Conservation (phyloP, 495 filamentous ascomycete species). For the Penicillium bovifimosum region DNA sequence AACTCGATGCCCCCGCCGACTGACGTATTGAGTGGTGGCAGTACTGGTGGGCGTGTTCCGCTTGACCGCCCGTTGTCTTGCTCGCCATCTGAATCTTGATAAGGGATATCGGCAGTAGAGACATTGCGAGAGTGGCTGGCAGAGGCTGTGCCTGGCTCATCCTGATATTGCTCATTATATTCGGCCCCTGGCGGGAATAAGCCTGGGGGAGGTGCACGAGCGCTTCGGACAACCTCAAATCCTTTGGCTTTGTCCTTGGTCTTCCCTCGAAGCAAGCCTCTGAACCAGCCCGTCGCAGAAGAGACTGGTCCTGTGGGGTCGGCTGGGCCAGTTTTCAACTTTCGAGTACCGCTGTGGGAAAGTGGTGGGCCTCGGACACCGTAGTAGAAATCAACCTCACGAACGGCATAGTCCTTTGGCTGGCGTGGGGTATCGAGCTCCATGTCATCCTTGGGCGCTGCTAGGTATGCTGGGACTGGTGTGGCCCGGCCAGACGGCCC, state of each 20-base stretch:
- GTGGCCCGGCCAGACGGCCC: slow-evolving; percentile 48
- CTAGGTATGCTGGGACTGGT: slow-evolving; percentile 48
- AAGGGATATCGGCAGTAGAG: slow-evolving; percentile 34
- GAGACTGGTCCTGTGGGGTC: slow-evolving; percentile 89
- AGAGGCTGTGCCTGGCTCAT: slow-evolving; percentile 43
- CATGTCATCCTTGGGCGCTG: slow-evolving; percentile 48
- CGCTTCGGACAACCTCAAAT: slow-evolving; percentile 90
- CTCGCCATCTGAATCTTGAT: slow-evolving; percentile 46
- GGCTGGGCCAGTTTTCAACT: slow-evolving; percentile 86
- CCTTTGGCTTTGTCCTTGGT: slow-evolving; percentile 87
- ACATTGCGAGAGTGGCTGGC: slow-evolving; percentile 24
- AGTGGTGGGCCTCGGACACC: slow-evolving; percentile 85
- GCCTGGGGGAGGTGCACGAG: slow-evolving; percentile 53
- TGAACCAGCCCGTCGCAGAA: slow-evolving; percentile 84
- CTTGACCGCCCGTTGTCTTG: slow-evolving; percentile 5
- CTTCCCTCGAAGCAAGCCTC: slow-evolving; percentile 70
- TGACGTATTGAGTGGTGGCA: slow-evolving; percentile 54
- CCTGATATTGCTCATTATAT: slow-evolving; percentile 56
- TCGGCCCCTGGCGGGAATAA: slow-evolving; percentile 30
- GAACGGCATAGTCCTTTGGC: slow-evolving; percentile 78
- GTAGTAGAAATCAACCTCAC: slow-evolving; percentile 95
- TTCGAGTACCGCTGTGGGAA: slow-evolving; percentile 71
- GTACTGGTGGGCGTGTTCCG: slow-evolving; percentile 39
- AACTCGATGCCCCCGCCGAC: slow-evolving; percentile 54
- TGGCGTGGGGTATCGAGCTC: slow-evolving; percentile 47